Evolutionary conservation across 202 grass and related monocot genomes (phyloP).

Genomic region (Hordeum pubiflorum): DNA sequence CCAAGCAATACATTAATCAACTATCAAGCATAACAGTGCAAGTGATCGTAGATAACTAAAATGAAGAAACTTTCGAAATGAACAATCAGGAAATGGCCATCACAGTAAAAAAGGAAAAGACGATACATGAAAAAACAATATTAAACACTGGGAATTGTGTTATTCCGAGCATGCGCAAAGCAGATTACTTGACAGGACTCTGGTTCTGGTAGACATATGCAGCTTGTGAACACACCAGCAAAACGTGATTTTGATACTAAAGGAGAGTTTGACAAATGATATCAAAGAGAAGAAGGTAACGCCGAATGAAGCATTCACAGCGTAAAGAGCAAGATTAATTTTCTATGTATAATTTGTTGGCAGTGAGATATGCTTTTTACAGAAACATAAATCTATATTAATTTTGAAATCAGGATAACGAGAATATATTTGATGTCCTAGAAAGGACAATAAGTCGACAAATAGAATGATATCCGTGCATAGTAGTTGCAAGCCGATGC

Average conservation of each 20-base stretch:
- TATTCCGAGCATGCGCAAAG: not conserved
- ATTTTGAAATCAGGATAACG: not conserved
- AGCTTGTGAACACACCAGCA: not conserved
- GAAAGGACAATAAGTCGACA: not conserved
- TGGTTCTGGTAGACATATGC: not conserved
- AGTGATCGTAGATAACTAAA: slow-evolving; percentile 15
- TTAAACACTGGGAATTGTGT: not conserved
- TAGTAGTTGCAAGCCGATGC: not conserved
- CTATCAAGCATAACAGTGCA: slow-evolving; percentile 26
- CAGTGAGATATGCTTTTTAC: not conserved
- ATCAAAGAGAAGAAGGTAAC: not conserved
- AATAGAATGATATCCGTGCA: not conserved
- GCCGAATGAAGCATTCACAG: not conserved
- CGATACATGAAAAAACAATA: not conserved
- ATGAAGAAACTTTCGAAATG: not conserved
- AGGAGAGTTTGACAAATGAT: not conserved
- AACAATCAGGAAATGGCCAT: not conserved
- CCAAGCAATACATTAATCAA: slow-evolving; percentile 35
- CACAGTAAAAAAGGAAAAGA: not conserved
- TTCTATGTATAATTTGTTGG: not conserved
- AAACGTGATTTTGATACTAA: not conserved
- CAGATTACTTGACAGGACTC: not conserved
- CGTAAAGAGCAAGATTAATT: not conserved
- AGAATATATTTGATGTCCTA: not conserved
- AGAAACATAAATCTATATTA: not conserved